Evolutionary conservation across 2,329 filamentous ascomycete species (phyloP).

Genomic region (Hypoxylon sp.): DNA sequence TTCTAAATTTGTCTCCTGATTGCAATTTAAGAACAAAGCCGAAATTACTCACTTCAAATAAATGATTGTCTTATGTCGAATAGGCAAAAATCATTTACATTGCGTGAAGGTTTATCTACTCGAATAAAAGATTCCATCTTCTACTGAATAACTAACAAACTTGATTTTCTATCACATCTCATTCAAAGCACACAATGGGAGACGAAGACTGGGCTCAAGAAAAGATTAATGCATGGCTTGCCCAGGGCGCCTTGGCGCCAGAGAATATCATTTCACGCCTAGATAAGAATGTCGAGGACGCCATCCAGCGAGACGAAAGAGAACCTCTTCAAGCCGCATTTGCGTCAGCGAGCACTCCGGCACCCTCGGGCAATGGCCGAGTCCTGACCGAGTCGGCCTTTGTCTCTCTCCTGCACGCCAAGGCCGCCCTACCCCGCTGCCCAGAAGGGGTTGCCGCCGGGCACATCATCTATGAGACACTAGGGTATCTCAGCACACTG

Average conservation of each 20-base stretch:
- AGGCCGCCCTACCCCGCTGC: constrained; percentile 13
- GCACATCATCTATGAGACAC: constrained; percentile 32
- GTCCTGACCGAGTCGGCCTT: constrained; percentile 24
- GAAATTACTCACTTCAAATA: neutral
- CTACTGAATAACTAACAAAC: neutral
- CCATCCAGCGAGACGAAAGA: constrained; percentile 3
- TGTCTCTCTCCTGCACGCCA: constrained; percentile 29
- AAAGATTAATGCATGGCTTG: constrained; percentile 14
- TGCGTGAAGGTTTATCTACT: neutral
- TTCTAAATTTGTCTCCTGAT: neutral
- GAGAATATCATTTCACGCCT: constrained; percentile 22
- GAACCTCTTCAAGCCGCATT: constrained; percentile 7
- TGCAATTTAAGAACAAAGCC: neutral
- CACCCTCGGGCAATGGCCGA: neutral
- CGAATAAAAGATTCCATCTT: neutral
- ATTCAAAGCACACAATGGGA: constrained; percentile 15
- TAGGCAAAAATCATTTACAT: neutral
- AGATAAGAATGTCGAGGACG: constrained; percentile 12
- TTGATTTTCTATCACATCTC: neutral
- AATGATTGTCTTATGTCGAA: too few species aligned
- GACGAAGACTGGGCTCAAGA: constrained; percentile 6
- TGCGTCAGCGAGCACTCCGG: neutral
- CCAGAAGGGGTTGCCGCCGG: constrained; percentile 12
- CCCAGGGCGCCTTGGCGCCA: constrained; percentile 12
- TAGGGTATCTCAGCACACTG: constrained; percentile 38